phyloP scores from a whole-genome alignment of 2,329 filamentous ascomycete species.

The Apiospora malaysiana region DNA sequence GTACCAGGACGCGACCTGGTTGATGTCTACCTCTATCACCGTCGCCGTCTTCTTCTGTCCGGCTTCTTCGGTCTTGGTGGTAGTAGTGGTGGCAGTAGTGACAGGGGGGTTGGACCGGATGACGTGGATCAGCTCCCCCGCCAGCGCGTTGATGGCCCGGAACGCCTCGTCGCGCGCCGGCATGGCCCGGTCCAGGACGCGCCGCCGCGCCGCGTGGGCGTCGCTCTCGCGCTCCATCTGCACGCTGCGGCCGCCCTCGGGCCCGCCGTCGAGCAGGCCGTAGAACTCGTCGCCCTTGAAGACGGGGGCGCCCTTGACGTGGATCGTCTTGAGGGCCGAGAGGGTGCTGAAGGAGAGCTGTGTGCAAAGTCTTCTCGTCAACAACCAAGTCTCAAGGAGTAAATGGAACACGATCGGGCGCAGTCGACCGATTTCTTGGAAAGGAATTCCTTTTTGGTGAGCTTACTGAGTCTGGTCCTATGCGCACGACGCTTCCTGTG shows the following conservation, averaged over 20 bases:
- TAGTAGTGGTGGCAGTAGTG: background rate
- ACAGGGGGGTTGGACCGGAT: background rate
- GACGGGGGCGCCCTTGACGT: conserved; percentile 19
- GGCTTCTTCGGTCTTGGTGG: too few species aligned
- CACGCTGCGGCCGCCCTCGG: conserved; percentile 20
- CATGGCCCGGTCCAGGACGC: conserved; percentile 20
- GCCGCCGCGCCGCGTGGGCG: conserved; percentile 19
- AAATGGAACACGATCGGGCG: too few species aligned
- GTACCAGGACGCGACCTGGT: conserved; percentile 17
- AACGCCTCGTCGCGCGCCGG: conserved; percentile 20
- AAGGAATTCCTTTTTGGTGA: too few species aligned
- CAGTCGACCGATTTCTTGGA: too few species aligned
- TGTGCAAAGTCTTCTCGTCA: too few species aligned
- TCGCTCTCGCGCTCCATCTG: conserved; percentile 21
- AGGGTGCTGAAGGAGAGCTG: conserved; percentile 22
- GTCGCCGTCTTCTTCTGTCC: background rate
- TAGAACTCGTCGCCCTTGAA: conserved; percentile 25
- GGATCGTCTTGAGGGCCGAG: conserved; percentile 22
- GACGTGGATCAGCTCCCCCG: background rate
- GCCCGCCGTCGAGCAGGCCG: conserved; percentile 21
- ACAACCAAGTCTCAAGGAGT: too few species aligned
- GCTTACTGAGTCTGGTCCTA: background rate
- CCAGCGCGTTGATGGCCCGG: conserved; percentile 12
- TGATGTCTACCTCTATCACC: conserved; percentile 12
- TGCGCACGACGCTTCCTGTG: background rate